Percentiles rank a stretch among this genome's conserved stretches.
These are phyloP conservation scores for Cystofilobasidium bisporidii DNA, from an alignment of 768 basidiomycete species.

Conservation along the genomic window DNA sequence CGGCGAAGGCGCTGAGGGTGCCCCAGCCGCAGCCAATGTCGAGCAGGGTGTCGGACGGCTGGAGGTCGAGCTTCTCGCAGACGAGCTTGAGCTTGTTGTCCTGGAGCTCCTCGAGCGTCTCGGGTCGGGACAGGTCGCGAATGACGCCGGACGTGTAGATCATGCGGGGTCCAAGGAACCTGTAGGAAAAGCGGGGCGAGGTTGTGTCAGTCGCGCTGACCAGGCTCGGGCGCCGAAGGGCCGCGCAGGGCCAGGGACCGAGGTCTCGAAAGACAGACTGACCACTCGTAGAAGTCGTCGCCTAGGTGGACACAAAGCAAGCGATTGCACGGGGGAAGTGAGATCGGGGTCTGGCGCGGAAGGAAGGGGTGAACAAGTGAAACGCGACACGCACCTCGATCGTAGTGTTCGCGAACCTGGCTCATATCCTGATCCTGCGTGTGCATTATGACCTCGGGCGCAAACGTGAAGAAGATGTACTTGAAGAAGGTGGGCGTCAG, in stretches of 20 bases:
- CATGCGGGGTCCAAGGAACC: conserved; percentile 94
- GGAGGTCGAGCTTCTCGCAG: conserved; percentile 83
- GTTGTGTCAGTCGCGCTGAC: neutral
- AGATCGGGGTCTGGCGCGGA: neutral
- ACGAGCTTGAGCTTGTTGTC: conserved; percentile 96
- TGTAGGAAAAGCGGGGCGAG: conserved; percentile 33
- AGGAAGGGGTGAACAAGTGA: neutral
- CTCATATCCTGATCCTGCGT: conserved; percentile 85
- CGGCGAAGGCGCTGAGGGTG: conserved; percentile 83
- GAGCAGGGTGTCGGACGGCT: conserved; percentile 61
- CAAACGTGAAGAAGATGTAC: conserved; percentile 75
- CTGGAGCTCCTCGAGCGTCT: conserved; percentile 87
- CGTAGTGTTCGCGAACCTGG: conserved; percentile 91
- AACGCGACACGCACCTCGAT: conserved; percentile 46
- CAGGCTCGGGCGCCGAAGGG: too few relatives aligned
- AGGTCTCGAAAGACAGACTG: too few relatives aligned
- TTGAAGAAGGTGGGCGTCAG: conserved; percentile 86
- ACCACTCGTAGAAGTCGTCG: conserved; percentile 93
- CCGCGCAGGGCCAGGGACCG: too few relatives aligned
- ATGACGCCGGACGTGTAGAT: conserved; percentile 94
- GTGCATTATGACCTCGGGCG: conserved; percentile 91
- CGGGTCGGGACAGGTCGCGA: conserved; percentile 55
- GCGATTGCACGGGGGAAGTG: conserved; percentile 12
- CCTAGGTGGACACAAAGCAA: conserved; percentile 51
- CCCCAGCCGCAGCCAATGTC: conserved; percentile 73